A percentile compares a stretch with the other conserved stretches of the same genome.
Evolutionary conservation across 768 basidiomycete species (phyloP).

Genomic region (Trametes cubensis): DNA sequence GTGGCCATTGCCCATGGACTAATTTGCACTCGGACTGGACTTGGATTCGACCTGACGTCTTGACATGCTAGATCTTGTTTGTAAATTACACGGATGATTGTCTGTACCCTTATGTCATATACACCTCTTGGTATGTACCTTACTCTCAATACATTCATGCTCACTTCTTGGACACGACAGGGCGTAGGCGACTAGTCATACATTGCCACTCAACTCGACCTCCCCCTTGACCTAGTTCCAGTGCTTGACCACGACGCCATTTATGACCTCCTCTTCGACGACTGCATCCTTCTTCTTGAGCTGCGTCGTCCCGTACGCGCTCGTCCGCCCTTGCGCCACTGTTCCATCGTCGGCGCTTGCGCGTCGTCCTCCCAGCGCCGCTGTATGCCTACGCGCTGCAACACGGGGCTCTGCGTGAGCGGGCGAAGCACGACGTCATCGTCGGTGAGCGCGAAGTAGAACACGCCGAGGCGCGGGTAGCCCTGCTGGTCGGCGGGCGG

Average conservation of each 20-base stretch:
- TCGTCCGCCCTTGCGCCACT: conserved; percentile 37
- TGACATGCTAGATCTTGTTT: conserved; percentile 4
- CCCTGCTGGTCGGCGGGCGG: conserved; percentile 40
- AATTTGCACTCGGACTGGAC: background rate
- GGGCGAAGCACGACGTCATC: conserved; percentile 36
- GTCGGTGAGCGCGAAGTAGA: conserved; percentile 40
- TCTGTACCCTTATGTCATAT: background rate
- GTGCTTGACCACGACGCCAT: conserved; percentile 58
- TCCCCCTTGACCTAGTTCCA: conserved; percentile 43
- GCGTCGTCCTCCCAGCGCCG: conserved; percentile 31
- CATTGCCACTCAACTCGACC: background rate
- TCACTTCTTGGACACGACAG: background rate
- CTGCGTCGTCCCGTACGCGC: conserved; percentile 52
- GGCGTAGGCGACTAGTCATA: background rate
- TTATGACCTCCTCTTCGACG: conserved; percentile 58
- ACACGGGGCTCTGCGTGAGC: conserved; percentile 35
- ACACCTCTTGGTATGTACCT: background rate
- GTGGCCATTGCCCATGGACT: conserved; percentile 11
- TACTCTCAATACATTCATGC: background rate
- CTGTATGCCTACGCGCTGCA: conserved; percentile 37
- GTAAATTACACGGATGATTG: background rate
- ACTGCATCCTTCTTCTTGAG: conserved; percentile 45
- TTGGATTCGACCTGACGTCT: background rate
- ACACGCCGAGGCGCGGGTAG: conserved; percentile 38
- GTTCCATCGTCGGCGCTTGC: conserved; percentile 34